Percentiles rank a stretch among this genome's conserved stretches.
Evolutionary conservation across 169 alveolate species (phyloP).

Genomic region (Miamiensis avidus): DNA sequence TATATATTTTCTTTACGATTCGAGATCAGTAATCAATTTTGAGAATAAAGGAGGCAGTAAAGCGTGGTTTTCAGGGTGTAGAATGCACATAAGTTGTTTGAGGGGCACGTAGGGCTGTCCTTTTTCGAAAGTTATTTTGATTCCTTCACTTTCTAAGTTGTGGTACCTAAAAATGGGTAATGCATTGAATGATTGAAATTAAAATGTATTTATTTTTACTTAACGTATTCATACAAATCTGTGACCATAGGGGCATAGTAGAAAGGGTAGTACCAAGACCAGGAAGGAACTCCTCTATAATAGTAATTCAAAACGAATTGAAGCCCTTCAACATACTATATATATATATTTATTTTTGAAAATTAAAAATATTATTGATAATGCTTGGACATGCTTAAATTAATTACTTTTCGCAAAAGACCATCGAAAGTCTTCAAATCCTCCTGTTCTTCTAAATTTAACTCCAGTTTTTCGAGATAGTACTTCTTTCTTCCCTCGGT

Average conservation of each 20-base stretch:
- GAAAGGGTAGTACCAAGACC: conserved; percentile 99
- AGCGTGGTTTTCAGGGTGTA: conserved; percentile 93
- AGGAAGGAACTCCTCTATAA: conserved; percentile 94
- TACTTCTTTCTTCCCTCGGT: conserved; percentile 5
- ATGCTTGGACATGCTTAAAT: too few relatives aligned
- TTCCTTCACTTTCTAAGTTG: background rate
- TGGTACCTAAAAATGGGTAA: background rate
- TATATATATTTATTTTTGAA: too few relatives aligned
- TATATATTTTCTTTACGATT: conserved; percentile 1
- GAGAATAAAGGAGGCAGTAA: conserved; percentile 87
- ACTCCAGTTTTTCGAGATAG: conserved; percentile 19
- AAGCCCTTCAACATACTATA: conserved; percentile 95
- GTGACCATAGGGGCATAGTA: conserved; percentile 98
- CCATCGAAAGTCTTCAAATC: conserved; percentile 72
- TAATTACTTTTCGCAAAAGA: conserved; percentile 36
- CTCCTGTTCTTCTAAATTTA: conserved; percentile 65
- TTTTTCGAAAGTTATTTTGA: conserved; percentile 63
- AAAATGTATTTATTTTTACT: conserved; percentile 18
- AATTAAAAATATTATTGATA: too few relatives aligned
- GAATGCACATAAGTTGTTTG: conserved; percentile 95
- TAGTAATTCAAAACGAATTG: conserved; percentile 94
- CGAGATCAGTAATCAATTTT: conserved; percentile 42
- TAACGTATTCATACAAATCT: conserved; percentile 84
- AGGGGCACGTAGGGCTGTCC: conserved; percentile 97
- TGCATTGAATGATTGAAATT: too few relatives aligned